A percentile compares a stretch with the other conserved stretches of the same genome.
phyloP scores from a whole-genome alignment of 1,284 basidiomycete species.

The Pterulicium gracile region DNA sequence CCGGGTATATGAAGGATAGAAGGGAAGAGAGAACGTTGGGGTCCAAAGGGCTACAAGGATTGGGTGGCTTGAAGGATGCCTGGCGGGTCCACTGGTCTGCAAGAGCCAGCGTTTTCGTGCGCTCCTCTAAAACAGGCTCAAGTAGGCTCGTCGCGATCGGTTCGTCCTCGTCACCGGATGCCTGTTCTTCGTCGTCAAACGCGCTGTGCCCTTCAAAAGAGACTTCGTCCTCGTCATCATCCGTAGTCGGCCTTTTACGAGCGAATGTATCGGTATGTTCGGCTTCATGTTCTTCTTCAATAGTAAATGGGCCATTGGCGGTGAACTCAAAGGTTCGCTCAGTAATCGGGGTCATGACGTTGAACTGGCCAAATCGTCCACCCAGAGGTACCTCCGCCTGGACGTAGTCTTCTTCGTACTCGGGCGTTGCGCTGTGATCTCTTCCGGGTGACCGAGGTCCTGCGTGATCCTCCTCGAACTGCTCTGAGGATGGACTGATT shows the following conservation, averaged over 20 bases:
- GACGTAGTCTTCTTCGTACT: slow-evolving; percentile 29
- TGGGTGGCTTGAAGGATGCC: slow-evolving; percentile 59
- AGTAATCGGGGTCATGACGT: slow-evolving; percentile 91
- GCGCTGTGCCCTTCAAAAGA: not conserved
- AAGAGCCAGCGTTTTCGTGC: slow-evolving; percentile 50
- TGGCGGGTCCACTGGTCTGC: slow-evolving; percentile 49
- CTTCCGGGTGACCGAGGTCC: slow-evolving; percentile 16
- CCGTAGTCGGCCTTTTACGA: slow-evolving; percentile 22
- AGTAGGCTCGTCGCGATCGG: slow-evolving; percentile 7
- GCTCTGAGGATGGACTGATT: slow-evolving; percentile 19
- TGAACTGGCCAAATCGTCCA: slow-evolving; percentile 66
- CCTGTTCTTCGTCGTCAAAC: slow-evolving; percentile 2
- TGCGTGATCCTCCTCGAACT: slow-evolving; percentile 20
- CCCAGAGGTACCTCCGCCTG: slow-evolving; percentile 47
- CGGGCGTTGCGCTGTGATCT: slow-evolving; percentile 13
- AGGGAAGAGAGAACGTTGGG: slow-evolving; percentile 53
- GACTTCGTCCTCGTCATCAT: slow-evolving; percentile 15
- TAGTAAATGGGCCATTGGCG: slow-evolving; percentile 38
- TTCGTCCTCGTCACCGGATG: slow-evolving; percentile 11
- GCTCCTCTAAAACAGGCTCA: slow-evolving; percentile 31
- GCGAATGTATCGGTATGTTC: slow-evolving; percentile 15
- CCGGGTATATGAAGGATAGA: slow-evolving; percentile 56
- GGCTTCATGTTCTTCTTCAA: slow-evolving; percentile 19
- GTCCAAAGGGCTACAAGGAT: slow-evolving; percentile 87
- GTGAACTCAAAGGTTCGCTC: slow-evolving; percentile 87